A percentile compares a stretch with the other conserved stretches of the same genome.
phyloP scores from a whole-genome alignment of 2,329 filamentous ascomycete species.

The Periconia macrospinosa region DNA sequence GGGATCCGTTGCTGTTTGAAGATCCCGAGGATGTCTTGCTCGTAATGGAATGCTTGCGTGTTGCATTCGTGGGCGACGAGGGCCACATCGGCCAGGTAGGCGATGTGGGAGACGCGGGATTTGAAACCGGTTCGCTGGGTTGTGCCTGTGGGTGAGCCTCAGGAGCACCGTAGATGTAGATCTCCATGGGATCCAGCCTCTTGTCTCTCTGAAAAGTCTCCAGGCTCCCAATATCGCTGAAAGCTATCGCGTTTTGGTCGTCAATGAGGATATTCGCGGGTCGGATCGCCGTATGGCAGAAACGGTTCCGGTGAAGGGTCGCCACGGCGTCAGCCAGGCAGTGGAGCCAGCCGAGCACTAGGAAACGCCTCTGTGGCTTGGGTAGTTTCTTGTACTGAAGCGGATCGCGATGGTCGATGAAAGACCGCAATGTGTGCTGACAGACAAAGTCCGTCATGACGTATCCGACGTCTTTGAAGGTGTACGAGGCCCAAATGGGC shows the following conservation, averaged over 20 bases:
- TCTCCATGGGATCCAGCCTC: slow-evolving; percentile 65
- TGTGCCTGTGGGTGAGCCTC: slow-evolving; percentile 51
- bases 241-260: slow-evolving; percentile 66
- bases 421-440: slow-evolving; percentile 68
- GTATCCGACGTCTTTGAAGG: slow-evolving; percentile 64
- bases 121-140: slow-evolving; percentile 11
- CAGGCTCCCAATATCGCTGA: slow-evolving; percentile 61
- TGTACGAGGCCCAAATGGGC: slow-evolving; percentile 73
- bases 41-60: slow-evolving; percentile 32
- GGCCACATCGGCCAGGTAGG: slow-evolving; percentile 2
- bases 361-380: slow-evolving; percentile 61
- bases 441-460: slow-evolving; percentile 67
- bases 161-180: slow-evolving; percentile 73
- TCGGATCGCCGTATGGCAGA: slow-evolving; percentile 69
- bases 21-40: slow-evolving; percentile 43
- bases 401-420: slow-evolving; percentile 64
- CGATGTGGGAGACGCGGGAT: not conserved
- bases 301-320: slow-evolving; percentile 66
- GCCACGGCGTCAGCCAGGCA: slow-evolving; percentile 71
- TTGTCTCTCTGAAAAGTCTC: slow-evolving; percentile 56
- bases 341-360: slow-evolving; percentile 74
- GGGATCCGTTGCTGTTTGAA: slow-evolving; percentile 31
- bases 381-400: slow-evolving; percentile 63
- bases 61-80: slow-evolving; percentile 15
- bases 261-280: slow-evolving; percentile 72